phyloP scores from a whole-genome alignment of 2,329 filamentous ascomycete genomes.

The Cordyceps javanica region DNA sequence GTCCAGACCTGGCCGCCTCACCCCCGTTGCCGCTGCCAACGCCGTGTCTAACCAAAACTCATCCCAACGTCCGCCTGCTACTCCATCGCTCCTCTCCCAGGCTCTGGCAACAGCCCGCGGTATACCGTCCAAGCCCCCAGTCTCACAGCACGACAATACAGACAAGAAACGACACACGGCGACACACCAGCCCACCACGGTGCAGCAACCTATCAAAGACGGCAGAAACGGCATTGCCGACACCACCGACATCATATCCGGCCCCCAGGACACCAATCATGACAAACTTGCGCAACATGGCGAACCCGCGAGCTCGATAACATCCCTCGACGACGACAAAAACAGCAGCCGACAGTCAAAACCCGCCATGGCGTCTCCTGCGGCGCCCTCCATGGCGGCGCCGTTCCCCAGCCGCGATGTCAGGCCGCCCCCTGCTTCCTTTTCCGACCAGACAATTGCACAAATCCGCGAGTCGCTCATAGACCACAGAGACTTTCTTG shows the following conservation, averaged over 20 bases:
- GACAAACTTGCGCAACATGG: slow-evolving; percentile 1
- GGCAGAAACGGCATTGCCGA: neutral
- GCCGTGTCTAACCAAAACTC: neutral
- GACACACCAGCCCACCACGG: neutral
- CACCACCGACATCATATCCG: neutral
- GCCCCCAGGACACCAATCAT: neutral
- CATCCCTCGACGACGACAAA: neutral
- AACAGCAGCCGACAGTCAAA: slow-evolving; percentile 23
- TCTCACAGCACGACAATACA: neutral
- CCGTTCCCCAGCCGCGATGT: slow-evolving; percentile 23
- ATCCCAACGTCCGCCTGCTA: neutral
- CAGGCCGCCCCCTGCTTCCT: slow-evolving; percentile 27
- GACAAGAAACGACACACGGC: slow-evolving; percentile 1
- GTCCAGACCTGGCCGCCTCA: neutral
- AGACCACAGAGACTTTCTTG: slow-evolving; percentile 28
- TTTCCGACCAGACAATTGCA: slow-evolving; percentile 25
- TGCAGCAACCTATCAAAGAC: neutral
- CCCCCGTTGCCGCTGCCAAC: neutral
- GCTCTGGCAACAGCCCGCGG: slow-evolving; percentile 12
- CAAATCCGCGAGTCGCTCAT: slow-evolving; percentile 32
- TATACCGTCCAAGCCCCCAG: slow-evolving; percentile 5
- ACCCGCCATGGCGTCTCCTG: slow-evolving; percentile 18
- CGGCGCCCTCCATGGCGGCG: slow-evolving; percentile 17
- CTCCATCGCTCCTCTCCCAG: slow-evolving; percentile 11
- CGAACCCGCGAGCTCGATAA: neutral